Conservation (phyloP, 192 early-diverging fungal species). For the Umbelopsis sp. region DNA sequence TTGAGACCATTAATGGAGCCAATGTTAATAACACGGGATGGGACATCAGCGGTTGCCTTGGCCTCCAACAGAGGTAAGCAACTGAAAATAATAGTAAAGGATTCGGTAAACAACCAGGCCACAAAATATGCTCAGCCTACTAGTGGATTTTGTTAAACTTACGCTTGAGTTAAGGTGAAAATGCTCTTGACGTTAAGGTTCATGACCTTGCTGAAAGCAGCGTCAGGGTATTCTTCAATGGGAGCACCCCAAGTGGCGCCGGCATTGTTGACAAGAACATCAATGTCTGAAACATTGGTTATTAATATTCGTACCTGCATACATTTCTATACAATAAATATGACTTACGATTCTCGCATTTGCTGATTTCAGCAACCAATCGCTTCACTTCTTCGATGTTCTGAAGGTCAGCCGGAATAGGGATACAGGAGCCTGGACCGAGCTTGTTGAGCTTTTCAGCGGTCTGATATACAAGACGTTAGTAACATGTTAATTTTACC, state of each 20-base stretch:
- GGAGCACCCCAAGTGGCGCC: constrained; percentile 57
- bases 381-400: constrained; percentile 53
- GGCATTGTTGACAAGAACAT: constrained; percentile 88
- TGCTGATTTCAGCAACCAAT: constrained; percentile 56
- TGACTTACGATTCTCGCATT: constrained; percentile 59
- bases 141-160: no score
- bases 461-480: constrained; percentile 26
- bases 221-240: constrained; percentile 60
- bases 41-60: constrained; percentile 50
- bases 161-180: constrained; percentile 75
- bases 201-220: constrained; percentile 73
- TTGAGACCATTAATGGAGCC: constrained; percentile 62
- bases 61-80: constrained; percentile 69
- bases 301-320: neutral
- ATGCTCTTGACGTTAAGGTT: constrained; percentile 83
- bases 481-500: neutral
- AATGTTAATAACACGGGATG: constrained; percentile 85
- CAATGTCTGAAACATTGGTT: constrained; percentile 51
- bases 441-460: constrained; percentile 67
- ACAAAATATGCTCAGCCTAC: no score
- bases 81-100: constrained; percentile 1
- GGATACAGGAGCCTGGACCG: constrained; percentile 69
- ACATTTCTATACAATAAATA: neutral
- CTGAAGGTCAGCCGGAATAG: constrained; percentile 73
- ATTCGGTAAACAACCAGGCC: neutral